phyloP scores from a whole-genome alignment of 1,284 basidiomycete genomes.

The Ganoderma leucocontextum region DNA sequence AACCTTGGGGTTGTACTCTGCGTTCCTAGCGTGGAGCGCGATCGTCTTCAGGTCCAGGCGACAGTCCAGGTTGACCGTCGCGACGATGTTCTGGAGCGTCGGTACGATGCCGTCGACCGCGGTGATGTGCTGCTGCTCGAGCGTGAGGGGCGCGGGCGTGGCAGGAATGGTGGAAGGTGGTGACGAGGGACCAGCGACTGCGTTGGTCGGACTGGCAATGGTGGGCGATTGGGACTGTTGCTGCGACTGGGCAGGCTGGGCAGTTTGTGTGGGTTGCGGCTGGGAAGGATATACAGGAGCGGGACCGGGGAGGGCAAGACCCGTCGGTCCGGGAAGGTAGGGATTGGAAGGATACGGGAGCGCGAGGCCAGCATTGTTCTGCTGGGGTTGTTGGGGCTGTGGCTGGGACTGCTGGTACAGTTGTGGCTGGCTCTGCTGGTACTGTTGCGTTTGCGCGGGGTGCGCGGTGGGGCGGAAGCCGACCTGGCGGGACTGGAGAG shows the following conservation, averaged over 20 bases:
- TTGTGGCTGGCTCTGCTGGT: constrained; percentile 45
- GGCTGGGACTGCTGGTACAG: constrained; percentile 42
- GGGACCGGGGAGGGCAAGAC: constrained; percentile 53
- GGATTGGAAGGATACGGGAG: constrained; percentile 57
- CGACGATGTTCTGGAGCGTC: constrained; percentile 98
- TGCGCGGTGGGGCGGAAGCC: constrained; percentile 72
- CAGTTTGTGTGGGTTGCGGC: constrained; percentile 40
- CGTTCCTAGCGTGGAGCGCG: constrained; percentile 96
- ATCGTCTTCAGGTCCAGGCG: constrained; percentile 98
- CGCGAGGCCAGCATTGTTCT: constrained; percentile 48
- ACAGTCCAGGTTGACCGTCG: constrained; percentile 98
- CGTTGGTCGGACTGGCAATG: constrained; percentile 36
- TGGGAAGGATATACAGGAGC: constrained; percentile 41
- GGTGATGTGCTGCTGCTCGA: constrained; percentile 91
- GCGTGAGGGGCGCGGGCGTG: constrained; percentile 76
- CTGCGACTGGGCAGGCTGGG: constrained; percentile 23
- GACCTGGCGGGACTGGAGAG: constrained; percentile 75
- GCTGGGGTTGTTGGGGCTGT: constrained; percentile 38
- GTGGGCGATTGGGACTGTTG: constrained; percentile 42
- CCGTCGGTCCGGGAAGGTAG: constrained; percentile 47
- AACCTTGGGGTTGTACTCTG: constrained; percentile 99
- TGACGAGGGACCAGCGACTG: constrained; percentile 57
- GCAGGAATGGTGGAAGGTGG: constrained; percentile 58
- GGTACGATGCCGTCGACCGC: constrained; percentile 95
- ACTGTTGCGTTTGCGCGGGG: constrained; percentile 46